These are phyloP conservation scores for Cordyceps javanica DNA, from an alignment of 2,329 filamentous ascomycete genomes.

Conservation along the genomic window DNA sequence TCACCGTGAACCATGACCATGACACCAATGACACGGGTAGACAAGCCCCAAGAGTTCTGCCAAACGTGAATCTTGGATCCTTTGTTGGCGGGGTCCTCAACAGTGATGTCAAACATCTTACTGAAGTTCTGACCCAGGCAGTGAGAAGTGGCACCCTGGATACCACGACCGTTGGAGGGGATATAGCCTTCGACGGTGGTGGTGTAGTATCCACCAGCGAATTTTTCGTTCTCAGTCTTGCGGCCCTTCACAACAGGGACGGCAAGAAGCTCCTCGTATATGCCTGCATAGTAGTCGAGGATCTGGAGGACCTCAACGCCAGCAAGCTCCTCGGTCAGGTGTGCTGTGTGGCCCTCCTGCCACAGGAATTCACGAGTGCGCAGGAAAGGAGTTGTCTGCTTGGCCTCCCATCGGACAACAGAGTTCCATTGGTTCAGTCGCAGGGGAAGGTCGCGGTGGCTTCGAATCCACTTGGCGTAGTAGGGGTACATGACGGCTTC, in stretches of 20 bases:
- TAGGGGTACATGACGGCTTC: constrained; percentile 90
- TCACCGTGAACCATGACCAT: constrained; percentile 99
- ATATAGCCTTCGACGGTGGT: constrained; percentile 97
- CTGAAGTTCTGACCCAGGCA: constrained; percentile 95
- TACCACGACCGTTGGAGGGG: constrained; percentile 88
- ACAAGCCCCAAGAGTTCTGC: constrained; percentile 99
- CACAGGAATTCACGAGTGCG: constrained; percentile 92
- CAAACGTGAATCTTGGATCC: constrained; percentile 80
- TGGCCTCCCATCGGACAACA: constrained; percentile 89
- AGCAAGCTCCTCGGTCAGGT: constrained; percentile 76
- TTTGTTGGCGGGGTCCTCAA: constrained; percentile 83
- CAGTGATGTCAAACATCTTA: constrained; percentile 98
- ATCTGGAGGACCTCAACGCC: constrained; percentile 87
- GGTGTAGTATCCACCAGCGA: constrained; percentile 93
- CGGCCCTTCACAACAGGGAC: constrained; percentile 88
- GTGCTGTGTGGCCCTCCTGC: constrained; percentile 93
- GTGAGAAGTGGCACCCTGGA: constrained; percentile 94
- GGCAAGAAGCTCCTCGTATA: constrained; percentile 90
- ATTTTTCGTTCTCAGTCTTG: constrained; percentile 98
- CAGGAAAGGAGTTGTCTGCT: constrained; percentile 82
- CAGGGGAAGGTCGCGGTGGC: constrained; percentile 88
- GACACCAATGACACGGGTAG: constrained; percentile 93
- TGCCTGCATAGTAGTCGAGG: constrained; percentile 81
- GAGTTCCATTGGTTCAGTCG: constrained; percentile 98
- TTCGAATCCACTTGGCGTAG: constrained; percentile 95